Evolutionary conservation across 75 land plant species (phyloP), one percentile per base, ranked within the genome.

Genomic region (Adiantum capillusveneris): DNA sequence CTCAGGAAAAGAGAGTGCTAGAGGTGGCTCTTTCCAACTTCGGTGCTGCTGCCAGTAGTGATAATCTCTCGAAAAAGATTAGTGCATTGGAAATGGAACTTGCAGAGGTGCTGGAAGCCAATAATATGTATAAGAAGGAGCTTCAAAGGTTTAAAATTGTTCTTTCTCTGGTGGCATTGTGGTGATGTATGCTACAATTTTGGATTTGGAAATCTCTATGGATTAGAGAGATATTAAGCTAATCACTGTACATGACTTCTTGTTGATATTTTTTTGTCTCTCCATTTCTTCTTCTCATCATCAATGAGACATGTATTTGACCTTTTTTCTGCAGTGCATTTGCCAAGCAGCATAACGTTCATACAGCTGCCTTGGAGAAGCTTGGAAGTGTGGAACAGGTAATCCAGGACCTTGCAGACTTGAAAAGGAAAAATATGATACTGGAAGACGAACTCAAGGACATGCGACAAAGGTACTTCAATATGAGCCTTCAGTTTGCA

Each of bases 401-500:
- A 29, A 11, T 69, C 43, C 53, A 43, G 21, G 83, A 87, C 55
- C 63, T 82, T 41, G 73, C 64, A 62, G 45, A 20, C 42, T 60
- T 88, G 71, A 90, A 69, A 29, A 49, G 74, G 20, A 65, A 66
- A 31, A 66, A 50, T 25, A 68, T 78, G 41, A 56, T 69, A 16
- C 56, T 91, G 29, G 86, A 91, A 57, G 70, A 76, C 58, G 93
- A 91, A 55, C 51, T 91, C 25, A 75, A 64, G 59, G 93, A 91
- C 45, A 64, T 91, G 72, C 70, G 68, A 6, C 86, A 87, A 34
- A 77, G 88, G 9, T 88, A 87, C 63, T 58, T 83, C 53, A 58
- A 72, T 37, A 91, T 91, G 89, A 91, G 94, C 72, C 76, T 91
- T 37, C 81, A 73, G 31, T 91, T 72, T 72, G 97, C 97, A 9